Percentiles rank a stretch among this genome's conserved stretches.
phyloP scores from a whole-genome alignment of 306 rosid species.

The Adenanthera pavonina region DNA sequence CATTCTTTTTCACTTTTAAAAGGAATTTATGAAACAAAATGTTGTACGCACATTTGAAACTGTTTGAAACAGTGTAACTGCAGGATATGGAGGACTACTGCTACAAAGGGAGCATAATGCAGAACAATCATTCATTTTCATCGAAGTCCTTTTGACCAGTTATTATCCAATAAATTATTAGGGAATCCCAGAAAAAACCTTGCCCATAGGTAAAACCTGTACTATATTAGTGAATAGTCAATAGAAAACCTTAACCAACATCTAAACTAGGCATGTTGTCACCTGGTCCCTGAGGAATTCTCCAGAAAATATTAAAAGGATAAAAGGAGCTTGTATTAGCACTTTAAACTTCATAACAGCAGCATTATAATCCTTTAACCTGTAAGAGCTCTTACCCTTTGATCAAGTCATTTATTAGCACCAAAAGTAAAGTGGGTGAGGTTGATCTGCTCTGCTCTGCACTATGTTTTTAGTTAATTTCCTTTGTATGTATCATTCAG shows the following conservation, averaged over 20 bases:
- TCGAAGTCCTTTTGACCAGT: conserved; percentile 32
- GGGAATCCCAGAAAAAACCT: conserved; percentile 30
- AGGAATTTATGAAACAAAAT: conserved; percentile 12
- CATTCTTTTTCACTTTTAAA: neutral
- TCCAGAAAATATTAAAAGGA: neutral
- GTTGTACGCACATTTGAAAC: conserved; percentile 17
- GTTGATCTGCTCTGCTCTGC: neutral
- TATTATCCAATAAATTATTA: conserved; percentile 38
- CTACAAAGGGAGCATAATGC: conserved; percentile 33
- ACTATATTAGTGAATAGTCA: conserved; percentile 22
- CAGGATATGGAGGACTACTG: conserved; percentile 15
- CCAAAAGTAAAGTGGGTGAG: neutral
- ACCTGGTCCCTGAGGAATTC: neutral
- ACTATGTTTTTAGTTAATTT: neutral
- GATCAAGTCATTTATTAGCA: conserved; percentile 21
- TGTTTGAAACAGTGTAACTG: conserved; percentile 15
- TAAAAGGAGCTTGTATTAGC: neutral
- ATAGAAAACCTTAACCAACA: conserved; percentile 18
- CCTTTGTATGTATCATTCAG: neutral
- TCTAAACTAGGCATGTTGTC: neutral
- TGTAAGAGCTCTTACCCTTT: neutral
- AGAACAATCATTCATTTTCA: conserved; percentile 34
- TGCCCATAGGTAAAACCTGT: neutral
- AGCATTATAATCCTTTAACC: neutral
- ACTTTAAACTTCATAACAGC: neutral